Evolutionary conservation across 2,329 filamentous ascomycete genomes (phyloP), one percentile per base, ranked within the genome.

Genomic region (Pseudogymnoascus sp.): DNA sequence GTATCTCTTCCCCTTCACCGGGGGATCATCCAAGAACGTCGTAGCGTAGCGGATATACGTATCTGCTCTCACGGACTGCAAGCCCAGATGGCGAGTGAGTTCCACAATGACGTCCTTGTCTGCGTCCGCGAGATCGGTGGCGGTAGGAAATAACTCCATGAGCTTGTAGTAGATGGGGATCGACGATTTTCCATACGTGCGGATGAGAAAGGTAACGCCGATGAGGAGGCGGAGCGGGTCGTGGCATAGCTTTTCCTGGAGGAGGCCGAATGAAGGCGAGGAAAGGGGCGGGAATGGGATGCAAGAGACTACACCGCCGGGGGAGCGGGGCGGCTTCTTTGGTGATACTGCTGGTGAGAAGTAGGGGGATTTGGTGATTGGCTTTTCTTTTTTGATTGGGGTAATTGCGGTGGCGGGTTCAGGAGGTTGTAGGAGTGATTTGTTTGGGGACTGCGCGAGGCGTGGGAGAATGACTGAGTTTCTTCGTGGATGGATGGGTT

Each of bases 121-220:
- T 26, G 86, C 86, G 1, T 76, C 74, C 0, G 84, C 84, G 8
- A 97, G 80, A 0, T 80, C 78, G 31, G 78, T 72, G 0, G 89
- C 82, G 0, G 86, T 88, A 0, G 90, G 88, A 64, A 90, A 96
- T 2, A 75, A 77, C 11, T 80, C 75, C 68, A 90, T 87, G 11
- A 96, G 78, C 12, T 79, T 71, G 71, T 86, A 87, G 66, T 96
- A 88, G 0, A 89, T 80, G 0, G 92, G 92, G 29, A 94, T 86
- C 3, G 92, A 90, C 8, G 84, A 80, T 55, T 79, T 82, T 10
- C 90, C 92, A 2, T 84, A 80, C 0, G 92, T 96, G 64, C 89
- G 86, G 73, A 93, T 93, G 31, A 96, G 84, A 69, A 96, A 92
- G 0, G 90, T 91, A 4, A 92, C 87, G 11, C 89, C 91, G 31